A percentile compares a stretch with the other conserved stretches of the same genome.
These are phyloP conservation scores for Phoenix dactylifera DNA, from an alignment of 176 grass and related monocot genomes.

Conservation along the genomic window DNA sequence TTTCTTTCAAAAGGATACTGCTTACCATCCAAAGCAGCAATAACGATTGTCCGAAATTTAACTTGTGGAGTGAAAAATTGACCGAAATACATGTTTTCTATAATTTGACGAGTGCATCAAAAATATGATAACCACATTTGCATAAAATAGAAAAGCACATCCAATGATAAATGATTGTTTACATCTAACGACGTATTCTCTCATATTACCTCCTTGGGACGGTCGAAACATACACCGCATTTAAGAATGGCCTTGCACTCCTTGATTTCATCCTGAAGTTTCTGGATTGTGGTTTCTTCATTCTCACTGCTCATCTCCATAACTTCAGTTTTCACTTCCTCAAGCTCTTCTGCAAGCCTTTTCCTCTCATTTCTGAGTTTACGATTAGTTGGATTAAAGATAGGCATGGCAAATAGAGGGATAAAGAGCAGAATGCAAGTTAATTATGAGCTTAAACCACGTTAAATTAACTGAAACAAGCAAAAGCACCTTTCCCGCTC, in stretches of 20 bases:
- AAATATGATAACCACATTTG: no score
- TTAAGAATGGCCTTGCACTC: slow-evolving; percentile 98
- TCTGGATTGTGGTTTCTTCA: slow-evolving; percentile 75
- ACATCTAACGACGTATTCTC: no score
- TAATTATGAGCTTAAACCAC: slow-evolving; percentile 1
- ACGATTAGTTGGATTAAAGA: slow-evolving; percentile 19
- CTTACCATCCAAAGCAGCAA: no score
- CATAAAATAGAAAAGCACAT: no score
- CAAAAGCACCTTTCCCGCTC: slow-evolving; percentile 81
- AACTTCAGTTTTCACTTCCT: slow-evolving; percentile 79
- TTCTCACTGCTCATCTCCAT: slow-evolving; percentile 65
- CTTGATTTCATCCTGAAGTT: slow-evolving; percentile 88
- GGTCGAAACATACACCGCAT: slow-evolving; percentile 88
- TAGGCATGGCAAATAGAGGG: neutral
- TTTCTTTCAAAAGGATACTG: no score
- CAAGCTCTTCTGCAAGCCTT: slow-evolving; percentile 69
- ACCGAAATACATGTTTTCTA: no score
- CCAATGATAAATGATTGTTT: no score
- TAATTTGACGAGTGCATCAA: no score
- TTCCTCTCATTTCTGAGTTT: slow-evolving; percentile 66
- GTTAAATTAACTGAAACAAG: neutral
- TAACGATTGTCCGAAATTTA: no score
- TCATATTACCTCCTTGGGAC: slow-evolving; percentile 80
- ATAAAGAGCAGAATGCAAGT: slow-evolving; percentile 1
- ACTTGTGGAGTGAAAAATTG: no score